Evolutionary conservation across 345 rosid species (phyloP).

Genomic region (Pistacia atlantica): DNA sequence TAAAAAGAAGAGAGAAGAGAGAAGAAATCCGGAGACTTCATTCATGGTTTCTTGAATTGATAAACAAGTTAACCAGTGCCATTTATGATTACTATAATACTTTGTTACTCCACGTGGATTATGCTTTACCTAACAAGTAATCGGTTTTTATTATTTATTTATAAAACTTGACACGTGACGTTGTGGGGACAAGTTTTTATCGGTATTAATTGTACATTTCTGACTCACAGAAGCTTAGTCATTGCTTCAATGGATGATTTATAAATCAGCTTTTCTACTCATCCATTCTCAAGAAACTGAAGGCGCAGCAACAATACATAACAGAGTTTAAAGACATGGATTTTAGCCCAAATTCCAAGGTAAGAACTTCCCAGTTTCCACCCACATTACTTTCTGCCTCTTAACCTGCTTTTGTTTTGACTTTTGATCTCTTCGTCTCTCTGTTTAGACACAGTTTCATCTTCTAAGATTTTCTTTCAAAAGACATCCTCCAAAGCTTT

Average conservation of each 20-base stretch:
- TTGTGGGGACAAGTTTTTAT: constrained; percentile 3
- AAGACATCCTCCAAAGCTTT: neutral
- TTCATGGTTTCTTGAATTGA: neutral
- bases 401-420: neutral
- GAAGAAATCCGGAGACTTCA: neutral
- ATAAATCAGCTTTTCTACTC: neutral
- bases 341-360: constrained; percentile 34
- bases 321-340: constrained; percentile 31
- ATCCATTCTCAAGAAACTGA: neutral
- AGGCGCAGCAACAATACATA: constrained; percentile 8
- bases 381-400: neutral
- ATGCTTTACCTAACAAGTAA: neutral
- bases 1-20: neutral
- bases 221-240: neutral
- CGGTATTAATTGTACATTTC: neutral
- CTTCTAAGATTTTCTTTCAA: neutral
- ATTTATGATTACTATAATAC: neutral
- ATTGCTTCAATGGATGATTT: neutral
- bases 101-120: constrained; percentile 9
- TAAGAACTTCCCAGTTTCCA: constrained; percentile 8
- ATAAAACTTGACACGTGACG: neutral
- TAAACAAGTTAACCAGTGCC: neutral
- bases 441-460: neutral
- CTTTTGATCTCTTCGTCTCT: neutral
- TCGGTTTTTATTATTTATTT: neutral